A percentile compares a stretch with the other conserved stretches of the same genome.
phyloP scores from a whole-genome alignment of 352 stramenopile genomes.

The Pythium aquatile region DNA sequence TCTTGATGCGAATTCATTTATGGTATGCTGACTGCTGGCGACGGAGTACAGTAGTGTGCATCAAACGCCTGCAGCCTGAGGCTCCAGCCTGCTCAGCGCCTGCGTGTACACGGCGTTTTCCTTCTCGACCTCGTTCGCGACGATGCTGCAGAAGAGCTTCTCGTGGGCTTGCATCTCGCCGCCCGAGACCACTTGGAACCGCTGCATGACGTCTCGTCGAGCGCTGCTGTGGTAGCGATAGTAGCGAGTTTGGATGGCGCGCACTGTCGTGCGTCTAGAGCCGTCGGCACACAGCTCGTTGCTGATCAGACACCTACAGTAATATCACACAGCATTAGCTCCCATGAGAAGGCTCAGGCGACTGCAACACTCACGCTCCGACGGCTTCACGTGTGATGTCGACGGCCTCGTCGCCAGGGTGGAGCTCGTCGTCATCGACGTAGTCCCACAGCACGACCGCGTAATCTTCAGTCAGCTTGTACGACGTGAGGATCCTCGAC shows the following conservation, averaged over 20 bases:
- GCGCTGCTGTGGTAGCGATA: constrained; percentile 8
- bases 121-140: constrained; percentile 12
- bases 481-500: constrained; percentile 28
- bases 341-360: too few relatives aligned
- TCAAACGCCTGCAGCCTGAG: not conserved
- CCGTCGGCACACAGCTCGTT: not conserved
- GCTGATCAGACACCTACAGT: not conserved
- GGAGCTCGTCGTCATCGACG: constrained; percentile 34
- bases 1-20: not conserved
- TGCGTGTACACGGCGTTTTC: constrained; percentile 9
- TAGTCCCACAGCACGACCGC: constrained; percentile 36
- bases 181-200: not conserved
- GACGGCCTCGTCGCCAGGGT: constrained; percentile 16
- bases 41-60: too few relatives aligned
- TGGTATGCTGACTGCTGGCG: too few relatives aligned
- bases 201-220: not conserved
- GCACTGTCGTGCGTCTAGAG: constrained; percentile 23
- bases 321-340: not conserved
- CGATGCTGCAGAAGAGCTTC: constrained; percentile 11
- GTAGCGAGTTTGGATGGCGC: constrained; percentile 34
- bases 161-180: constrained; percentile 10
- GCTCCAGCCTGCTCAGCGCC: not conserved
- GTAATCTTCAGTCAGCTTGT: constrained; percentile 26
- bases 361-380: constrained; percentile 14
- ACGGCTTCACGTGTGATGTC: constrained; percentile 27